These are phyloP conservation scores for Gracilaria domingensis DNA, from an alignment of 23 red algal species.

Conservation along the genomic window DNA sequence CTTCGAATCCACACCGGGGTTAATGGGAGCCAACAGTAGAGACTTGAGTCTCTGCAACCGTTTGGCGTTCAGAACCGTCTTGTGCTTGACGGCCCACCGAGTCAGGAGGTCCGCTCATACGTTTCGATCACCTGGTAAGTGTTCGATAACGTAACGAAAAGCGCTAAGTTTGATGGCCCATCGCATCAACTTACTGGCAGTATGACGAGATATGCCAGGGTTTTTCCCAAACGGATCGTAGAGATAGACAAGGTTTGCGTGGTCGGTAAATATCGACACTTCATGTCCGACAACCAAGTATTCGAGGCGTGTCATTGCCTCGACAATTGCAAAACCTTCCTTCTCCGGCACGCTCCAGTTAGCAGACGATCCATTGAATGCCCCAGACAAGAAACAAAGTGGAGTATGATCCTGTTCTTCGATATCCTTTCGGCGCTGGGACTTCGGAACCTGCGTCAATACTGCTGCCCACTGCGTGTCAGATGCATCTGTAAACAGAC, in stretches of 20 bases:
- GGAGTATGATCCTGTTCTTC: neutral
- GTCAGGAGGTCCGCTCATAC: conserved; percentile 23
- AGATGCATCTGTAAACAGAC: conserved; percentile 22
- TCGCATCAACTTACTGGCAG: conserved; percentile 33
- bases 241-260: conserved; percentile 33
- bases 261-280: conserved; percentile 38
- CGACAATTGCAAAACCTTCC: conserved; percentile 20
- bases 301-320: neutral
- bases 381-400: conserved; percentile 20
- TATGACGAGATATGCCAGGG: conserved; percentile 2
- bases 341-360: conserved; percentile 17
- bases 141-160: conserved; percentile 31
- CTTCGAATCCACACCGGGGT: neutral
- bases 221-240: conserved; percentile 31
- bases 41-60: no score
- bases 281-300: neutral
- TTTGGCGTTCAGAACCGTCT: neutral
- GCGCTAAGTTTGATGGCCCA: conserved; percentile 30
- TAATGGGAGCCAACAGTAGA: neutral
- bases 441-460: conserved; percentile 10
- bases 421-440: neutral
- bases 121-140: neutral
- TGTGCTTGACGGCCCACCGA: conserved; percentile 15
- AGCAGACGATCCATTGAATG: neutral
- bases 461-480: conserved; percentile 21